Conservation (phyloP, 257 asterid species). For the Solanum pinnatisectum region DNA sequence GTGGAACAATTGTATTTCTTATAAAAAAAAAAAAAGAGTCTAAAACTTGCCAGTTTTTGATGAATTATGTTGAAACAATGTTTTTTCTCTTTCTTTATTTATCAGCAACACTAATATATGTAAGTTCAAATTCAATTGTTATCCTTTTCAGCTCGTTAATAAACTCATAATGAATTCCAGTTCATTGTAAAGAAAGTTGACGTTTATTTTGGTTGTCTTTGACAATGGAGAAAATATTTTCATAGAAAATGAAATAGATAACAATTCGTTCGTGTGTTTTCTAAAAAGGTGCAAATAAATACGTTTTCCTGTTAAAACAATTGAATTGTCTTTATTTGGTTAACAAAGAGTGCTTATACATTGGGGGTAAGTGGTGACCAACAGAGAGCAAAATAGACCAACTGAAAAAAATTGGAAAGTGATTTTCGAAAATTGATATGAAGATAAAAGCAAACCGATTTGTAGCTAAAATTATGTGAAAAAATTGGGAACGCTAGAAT, state of each 20-base stretch:
- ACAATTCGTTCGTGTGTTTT: not conserved
- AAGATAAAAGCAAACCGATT: not conserved
- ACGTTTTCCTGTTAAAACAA: not conserved
- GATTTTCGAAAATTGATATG: not conserved
- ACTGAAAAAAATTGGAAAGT: not conserved
- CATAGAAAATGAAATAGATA: not conserved
- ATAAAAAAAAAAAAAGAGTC: not conserved
- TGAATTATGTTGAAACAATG: not conserved
- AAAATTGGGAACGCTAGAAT: not conserved
- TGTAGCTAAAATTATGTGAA: not conserved
- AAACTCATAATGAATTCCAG: slow-evolving; percentile 88
- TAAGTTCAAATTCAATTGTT: not conserved
- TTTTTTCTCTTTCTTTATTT: not conserved
- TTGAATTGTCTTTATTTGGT: not conserved
- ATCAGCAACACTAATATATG: not conserved
- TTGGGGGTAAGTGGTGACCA: not conserved
- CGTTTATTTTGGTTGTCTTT: not conserved
- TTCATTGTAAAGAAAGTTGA: slow-evolving; percentile 66
- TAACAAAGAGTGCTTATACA: not conserved
- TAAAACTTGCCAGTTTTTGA: not conserved
- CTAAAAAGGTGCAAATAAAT: not conserved
- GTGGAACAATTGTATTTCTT: not conserved
- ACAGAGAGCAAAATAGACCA: not conserved
- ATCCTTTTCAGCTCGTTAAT: slow-evolving; percentile 70
- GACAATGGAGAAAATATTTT: not conserved